Evolutionary conservation across 2,329 filamentous ascomycete genomes (phyloP).

Genomic region (Purpureocillium lavendulum): DNA sequence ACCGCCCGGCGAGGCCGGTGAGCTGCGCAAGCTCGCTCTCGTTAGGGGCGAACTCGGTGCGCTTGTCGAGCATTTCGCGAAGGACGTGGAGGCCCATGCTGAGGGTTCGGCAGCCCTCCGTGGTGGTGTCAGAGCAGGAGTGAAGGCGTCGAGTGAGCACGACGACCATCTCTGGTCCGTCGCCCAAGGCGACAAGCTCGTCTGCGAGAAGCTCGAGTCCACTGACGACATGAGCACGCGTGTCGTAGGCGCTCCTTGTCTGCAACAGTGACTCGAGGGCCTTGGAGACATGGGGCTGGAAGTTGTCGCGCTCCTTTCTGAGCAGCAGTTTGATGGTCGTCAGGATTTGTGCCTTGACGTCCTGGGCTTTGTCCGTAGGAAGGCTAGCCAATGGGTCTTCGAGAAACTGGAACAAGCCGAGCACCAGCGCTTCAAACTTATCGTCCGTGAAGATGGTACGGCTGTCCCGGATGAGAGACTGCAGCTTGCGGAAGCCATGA

Average conservation of each 20-base stretch:
- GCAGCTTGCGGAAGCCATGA: slow-evolving; percentile 71
- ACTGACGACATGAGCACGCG: slow-evolving; percentile 61
- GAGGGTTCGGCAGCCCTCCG: slow-evolving; percentile 42
- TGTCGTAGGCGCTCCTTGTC: slow-evolving; percentile 58
- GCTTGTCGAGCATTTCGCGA: slow-evolving; percentile 46
- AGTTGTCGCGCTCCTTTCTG: slow-evolving; percentile 56
- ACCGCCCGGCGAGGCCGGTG: slow-evolving; percentile 42
- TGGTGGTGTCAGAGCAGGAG: slow-evolving; percentile 27
- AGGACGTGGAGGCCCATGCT: slow-evolving; percentile 59
- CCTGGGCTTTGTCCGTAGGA: slow-evolving; percentile 56
- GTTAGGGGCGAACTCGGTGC: slow-evolving; percentile 37
- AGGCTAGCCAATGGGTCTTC: slow-evolving; percentile 49
- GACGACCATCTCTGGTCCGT: slow-evolving; percentile 50
- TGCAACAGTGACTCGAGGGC: slow-evolving; percentile 60
- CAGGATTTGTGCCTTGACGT: slow-evolving; percentile 66
- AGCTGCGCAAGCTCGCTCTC: slow-evolving; percentile 44
- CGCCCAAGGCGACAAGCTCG: slow-evolving; percentile 59
- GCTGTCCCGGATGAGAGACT: slow-evolving; percentile 63
- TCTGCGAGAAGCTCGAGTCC: slow-evolving; percentile 67
- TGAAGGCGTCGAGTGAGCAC: slow-evolving; percentile 43
- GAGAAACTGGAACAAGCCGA: slow-evolving; percentile 64
- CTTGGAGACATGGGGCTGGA: slow-evolving; percentile 58
- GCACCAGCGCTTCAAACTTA: slow-evolving; percentile 59
- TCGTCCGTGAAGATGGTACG: slow-evolving; percentile 56
- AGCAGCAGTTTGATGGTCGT: slow-evolving; percentile 67